A percentile compares a stretch with the other conserved stretches of the same genome.
phyloP scores from a whole-genome alignment of 768 basidiomycete species.

The Termitomyces sp. region DNA sequence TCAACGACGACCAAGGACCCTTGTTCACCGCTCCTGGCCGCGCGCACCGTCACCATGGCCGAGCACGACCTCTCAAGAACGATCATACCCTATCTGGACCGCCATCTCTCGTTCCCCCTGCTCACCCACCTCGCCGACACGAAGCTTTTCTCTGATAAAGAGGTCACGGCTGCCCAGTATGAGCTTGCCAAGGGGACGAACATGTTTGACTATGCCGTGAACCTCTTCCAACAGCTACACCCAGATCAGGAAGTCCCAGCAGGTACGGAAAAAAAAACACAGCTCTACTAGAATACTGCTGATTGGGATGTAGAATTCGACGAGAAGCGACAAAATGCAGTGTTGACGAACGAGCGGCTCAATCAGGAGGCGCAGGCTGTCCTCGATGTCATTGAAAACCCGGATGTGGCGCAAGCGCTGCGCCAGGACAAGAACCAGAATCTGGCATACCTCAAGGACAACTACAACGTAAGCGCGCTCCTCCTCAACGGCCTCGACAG shows the following conservation, averaged over 20 bases:
- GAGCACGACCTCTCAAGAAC: slow-evolving; percentile 90
- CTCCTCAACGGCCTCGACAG: not conserved
- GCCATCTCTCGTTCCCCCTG: slow-evolving; percentile 91
- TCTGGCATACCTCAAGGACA: slow-evolving; percentile 87
- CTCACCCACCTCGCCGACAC: slow-evolving; percentile 82
- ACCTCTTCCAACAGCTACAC: slow-evolving; percentile 73
- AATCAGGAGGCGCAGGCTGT: slow-evolving; percentile 91
- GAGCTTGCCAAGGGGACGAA: slow-evolving; percentile 96
- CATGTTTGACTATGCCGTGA: slow-evolving; percentile 93
- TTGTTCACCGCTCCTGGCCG: not conserved
- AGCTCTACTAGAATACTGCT: too few species aligned
- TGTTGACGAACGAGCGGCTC: slow-evolving; percentile 78
- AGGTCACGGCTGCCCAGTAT: slow-evolving; percentile 90
- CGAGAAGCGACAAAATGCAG: slow-evolving; percentile 73
- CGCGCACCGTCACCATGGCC: slow-evolving; percentile 44
- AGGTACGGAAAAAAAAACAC: too few species aligned
- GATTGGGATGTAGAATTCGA: slow-evolving; percentile 68
- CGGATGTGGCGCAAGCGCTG: slow-evolving; percentile 90
- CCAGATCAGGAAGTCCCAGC: slow-evolving; percentile 64
- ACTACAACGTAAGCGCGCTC: slow-evolving; percentile 63
- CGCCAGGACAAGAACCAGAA: slow-evolving; percentile 98
- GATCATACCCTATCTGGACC: slow-evolving; percentile 88
- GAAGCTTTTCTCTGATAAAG: slow-evolving; percentile 68
- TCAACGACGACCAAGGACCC: slow-evolving; percentile 6
- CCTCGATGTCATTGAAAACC: slow-evolving; percentile 93